Base-by-base conservation (phyloP, 129 eudicot genomes). In the Flaveria trinervia region DNA sequence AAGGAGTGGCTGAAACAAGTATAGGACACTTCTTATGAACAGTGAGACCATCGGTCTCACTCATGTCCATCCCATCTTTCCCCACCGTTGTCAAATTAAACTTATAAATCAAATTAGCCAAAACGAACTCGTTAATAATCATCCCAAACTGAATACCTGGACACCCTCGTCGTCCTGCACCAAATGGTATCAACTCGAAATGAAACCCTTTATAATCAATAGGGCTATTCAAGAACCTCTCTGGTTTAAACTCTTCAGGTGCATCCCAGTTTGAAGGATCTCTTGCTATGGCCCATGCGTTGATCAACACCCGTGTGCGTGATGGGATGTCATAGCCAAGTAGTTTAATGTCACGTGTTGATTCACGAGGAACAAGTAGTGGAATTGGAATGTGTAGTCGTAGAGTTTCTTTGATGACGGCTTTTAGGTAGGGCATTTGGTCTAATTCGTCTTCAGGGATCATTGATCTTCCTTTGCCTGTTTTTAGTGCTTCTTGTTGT, bases 121-220 rank as follows among this genome's bases (percentile, higher is more conserved):
- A 28, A 62, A 26, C 68, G 15, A 62, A 17, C 41, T 28, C 44
- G 10, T 62, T 62, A 28, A 62, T 15, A 62, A 62, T 28, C 68
- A 62, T 14, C 6, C 18, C 68, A 60, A 60, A 60, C 26, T 23
- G 66, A 25, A 25, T 60, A 13, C 66, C 66, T 1, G 66, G 66
- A 25, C 68, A 62, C 20, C 68, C 68, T 62, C 68, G 7, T 26
- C 68, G 68, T 62, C 68, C 68, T 13, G 68, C 68, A 28, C 68
- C 68, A 62, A 62, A 62, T 28, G 68, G 68, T 62, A 62, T 13
- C 18, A 62, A 62, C 68, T 62, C 68, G 30, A 62, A 62, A 62
- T 62, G 68, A 14, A 62, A 62, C 10, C 68, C 68, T 62, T 62
- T 62, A 62, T 62, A 62, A 62, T 62, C 68, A 11, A 28, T 62